Base-by-base conservation (phyloP, 306 rosid genomes). In the Quercus ilex region DNA sequence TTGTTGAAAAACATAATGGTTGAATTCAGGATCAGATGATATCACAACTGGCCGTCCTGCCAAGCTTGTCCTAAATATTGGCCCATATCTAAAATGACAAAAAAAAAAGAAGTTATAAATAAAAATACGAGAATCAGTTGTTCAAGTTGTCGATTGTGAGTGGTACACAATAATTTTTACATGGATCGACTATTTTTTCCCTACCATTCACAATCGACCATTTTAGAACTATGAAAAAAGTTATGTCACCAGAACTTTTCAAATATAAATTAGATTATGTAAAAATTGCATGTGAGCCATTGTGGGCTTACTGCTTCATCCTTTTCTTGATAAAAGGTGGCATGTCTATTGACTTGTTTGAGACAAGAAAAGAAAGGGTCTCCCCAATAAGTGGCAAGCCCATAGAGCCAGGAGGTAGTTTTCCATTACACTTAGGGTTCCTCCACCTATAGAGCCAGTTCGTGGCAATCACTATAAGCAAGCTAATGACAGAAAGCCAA, bases 31-130 rank as follows among this genome's bases (percentile, higher is more conserved):
- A 30, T 64, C 70, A 6, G 46, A 64, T 30, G 70, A 64, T 5
- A 64, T 41, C 70, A 7, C 11, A 38, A 38, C 11, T 38, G 3
- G 11, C 2, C 46, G 46, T 38, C 46, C 46, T 7, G 46, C 70
- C 70, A 64, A 30, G 70, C 70, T 64, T 64, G 70, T 64, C 21
- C 70, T 46, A 64, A 64, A 64, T 30, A 64, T 17, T 30, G 70
- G 46, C 10, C 70, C 70, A 17, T 64, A 64, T 64, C 70, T 64
- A 15, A 64, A 28, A 17, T 17, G 20, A 17, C 15, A 15, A 25
- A 6, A 5, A 62, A 10, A 2, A 5, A 35, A 1, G 0, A 35
- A 35, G 41, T 35, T 35, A 35, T 0, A 35, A 35, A 35, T 35
- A 35, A 35, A 35, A 35, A 35, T 1, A 35, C 0, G 9, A 35